Percentiles rank a stretch among this genome's conserved stretches.
Evolutionary conservation across 2,329 filamentous ascomycete species (phyloP).

Genomic region (Metarhizium humberi): DNA sequence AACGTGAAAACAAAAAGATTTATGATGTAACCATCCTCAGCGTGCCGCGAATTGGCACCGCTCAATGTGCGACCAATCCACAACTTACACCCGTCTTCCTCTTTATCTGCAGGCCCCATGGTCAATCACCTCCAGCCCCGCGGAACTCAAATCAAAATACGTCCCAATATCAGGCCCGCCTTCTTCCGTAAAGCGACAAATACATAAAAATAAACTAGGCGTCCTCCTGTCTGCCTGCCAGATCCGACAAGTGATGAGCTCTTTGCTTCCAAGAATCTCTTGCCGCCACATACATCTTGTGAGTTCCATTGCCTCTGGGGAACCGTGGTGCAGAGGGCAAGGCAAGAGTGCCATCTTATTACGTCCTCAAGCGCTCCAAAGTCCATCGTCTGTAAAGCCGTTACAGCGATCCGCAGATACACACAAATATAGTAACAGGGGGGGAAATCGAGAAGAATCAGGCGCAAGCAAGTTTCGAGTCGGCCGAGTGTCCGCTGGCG

Average conservation of each 20-base stretch:
- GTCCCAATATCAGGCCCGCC: constrained; percentile 22
- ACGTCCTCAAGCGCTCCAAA: neutral
- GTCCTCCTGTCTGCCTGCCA: constrained; percentile 5
- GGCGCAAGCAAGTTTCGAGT: neutral
- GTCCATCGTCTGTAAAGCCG: neutral
- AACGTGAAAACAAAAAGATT: constrained; percentile 33
- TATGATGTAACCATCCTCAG: constrained; percentile 36
- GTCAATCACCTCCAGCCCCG: constrained; percentile 21
- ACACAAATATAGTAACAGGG: constrained; percentile 1
- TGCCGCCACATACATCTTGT: neutral
- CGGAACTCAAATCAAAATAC: constrained; percentile 14
- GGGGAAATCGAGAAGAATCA: constrained; percentile 1
- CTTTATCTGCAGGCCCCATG: constrained; percentile 14
- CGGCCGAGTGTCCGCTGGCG: constrained; percentile 1
- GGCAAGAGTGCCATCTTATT: neutral
- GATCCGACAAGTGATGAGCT: neutral
- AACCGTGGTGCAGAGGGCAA: constrained; percentile 7
- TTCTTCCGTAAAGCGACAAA: constrained; percentile 20
- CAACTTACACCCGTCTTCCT: constrained; percentile 11
- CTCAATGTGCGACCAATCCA: constrained; percentile 11
- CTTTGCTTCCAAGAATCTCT: constrained; percentile 1
- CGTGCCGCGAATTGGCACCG: constrained; percentile 24
- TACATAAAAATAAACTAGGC: constrained; percentile 23
- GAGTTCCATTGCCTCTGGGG: neutral
- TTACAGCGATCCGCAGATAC: constrained; percentile 1